A percentile compares a stretch with the other conserved stretches of the same genome.
phyloP scores from a whole-genome alignment of 2,329 filamentous ascomycete species.

The Hyphodiscus sp. region DNA sequence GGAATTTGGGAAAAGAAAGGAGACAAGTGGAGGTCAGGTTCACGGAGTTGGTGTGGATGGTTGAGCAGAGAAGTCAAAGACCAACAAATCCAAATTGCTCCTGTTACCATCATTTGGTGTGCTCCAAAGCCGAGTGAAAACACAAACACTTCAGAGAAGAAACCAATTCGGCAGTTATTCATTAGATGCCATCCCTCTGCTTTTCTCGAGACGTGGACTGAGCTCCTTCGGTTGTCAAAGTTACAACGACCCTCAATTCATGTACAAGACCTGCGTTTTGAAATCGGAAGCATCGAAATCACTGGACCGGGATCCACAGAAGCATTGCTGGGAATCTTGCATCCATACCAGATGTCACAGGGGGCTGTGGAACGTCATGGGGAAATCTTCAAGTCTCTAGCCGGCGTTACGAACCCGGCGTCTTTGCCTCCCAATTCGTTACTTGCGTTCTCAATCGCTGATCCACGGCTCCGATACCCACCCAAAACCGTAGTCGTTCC shows the following conservation, averaged over 20 bases:
- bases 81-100: conserved; percentile 56
- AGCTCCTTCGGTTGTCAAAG: conserved; percentile 51
- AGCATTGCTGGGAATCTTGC: conserved; percentile 63
- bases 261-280: conserved; percentile 62
- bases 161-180: conserved; percentile 43
- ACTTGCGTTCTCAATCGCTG: conserved; percentile 65
- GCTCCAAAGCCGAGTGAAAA: conserved; percentile 16
- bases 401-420: conserved; percentile 59
- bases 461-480: conserved; percentile 76
- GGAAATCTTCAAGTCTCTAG: conserved; percentile 44
- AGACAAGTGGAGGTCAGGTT: conserved; percentile 64
- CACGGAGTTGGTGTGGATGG: conserved; percentile 51
- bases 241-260: conserved; percentile 53
- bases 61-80: conserved; percentile 49
- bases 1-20: conserved; percentile 58
- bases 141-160: conserved; percentile 33
- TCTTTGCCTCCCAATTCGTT: conserved; percentile 64
- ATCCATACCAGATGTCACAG: conserved; percentile 37
- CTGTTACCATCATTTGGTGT: conserved; percentile 71
- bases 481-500: conserved; percentile 48
- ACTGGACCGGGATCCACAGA: conserved; percentile 74
- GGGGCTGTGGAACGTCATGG: conserved; percentile 36
- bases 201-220: conserved; percentile 60
- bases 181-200: conserved; percentile 78
- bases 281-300: conserved; percentile 66